Conservation (phyloP, 208 protist species). For the Acanthamoeba royreba region DNA sequence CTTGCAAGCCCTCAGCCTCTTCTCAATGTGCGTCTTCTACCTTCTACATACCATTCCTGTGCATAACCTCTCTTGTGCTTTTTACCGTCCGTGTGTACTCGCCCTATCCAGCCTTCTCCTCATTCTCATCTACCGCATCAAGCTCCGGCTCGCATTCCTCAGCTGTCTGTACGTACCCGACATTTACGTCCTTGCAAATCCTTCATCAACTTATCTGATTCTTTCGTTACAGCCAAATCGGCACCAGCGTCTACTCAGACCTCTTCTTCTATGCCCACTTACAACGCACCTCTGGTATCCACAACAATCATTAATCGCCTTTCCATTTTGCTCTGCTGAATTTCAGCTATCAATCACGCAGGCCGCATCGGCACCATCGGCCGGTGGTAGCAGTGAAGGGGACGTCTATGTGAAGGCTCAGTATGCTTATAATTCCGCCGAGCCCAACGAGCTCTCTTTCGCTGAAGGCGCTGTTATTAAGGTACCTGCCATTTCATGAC, state of each 20-base stretch:
- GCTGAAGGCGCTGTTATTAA: not conserved
- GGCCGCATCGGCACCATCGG: not conserved
- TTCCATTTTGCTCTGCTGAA: too few relatives aligned
- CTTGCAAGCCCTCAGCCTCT: not conserved
- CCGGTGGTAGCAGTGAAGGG: not conserved
- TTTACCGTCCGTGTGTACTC: too few relatives aligned
- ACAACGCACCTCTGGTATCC: not conserved
- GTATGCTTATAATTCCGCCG: not conserved
- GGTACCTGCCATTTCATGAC: not conserved
- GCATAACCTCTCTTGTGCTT: too few relatives aligned
- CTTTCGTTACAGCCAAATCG: not conserved
- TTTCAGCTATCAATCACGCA: too few relatives aligned
- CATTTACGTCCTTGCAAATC: not conserved
- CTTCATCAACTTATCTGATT: not conserved
- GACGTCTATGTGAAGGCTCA: not conserved
- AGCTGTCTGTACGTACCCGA: not conserved
- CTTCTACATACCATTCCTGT: too few relatives aligned
- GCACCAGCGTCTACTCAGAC: not conserved
- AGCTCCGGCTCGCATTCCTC: not conserved
- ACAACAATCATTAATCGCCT: too few relatives aligned
- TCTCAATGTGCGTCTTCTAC: not conserved
- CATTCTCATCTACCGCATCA: not conserved
- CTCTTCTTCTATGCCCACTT: not conserved
- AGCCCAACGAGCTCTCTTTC: not conserved
- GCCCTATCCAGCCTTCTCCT: not conserved